These are phyloP conservation scores for Blastobotrys malaysiensis DNA, from an alignment of 1,139 yeast species.

Conservation along the genomic window DNA sequence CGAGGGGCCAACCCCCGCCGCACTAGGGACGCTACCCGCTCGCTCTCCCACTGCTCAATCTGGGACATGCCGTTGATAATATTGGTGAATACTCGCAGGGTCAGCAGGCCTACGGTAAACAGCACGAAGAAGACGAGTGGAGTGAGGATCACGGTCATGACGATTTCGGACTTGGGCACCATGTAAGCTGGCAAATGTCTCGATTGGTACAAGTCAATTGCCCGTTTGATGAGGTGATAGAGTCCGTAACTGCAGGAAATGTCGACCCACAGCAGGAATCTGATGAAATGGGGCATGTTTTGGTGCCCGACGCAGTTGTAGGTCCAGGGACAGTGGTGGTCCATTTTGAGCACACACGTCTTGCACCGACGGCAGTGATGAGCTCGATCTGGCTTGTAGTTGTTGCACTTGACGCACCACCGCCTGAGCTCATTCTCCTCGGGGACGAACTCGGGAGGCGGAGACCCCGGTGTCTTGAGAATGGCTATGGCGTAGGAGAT, in stretches of 20 bases:
- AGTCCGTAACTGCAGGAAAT: slow-evolving; percentile 49
- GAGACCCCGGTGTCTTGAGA: slow-evolving; percentile 51
- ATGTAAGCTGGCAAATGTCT: slow-evolving; percentile 58
- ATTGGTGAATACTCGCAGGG: slow-evolving; percentile 56
- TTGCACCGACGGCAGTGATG: slow-evolving; percentile 64
- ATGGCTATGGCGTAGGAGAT: slow-evolving; percentile 62
- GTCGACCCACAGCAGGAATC: slow-evolving; percentile 69
- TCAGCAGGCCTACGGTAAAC: slow-evolving; percentile 51
- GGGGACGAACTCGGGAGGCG: slow-evolving; percentile 42
- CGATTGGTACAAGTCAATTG: slow-evolving; percentile 44
- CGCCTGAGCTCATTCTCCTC: slow-evolving; percentile 45
- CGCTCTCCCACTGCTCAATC: slow-evolving; percentile 90
- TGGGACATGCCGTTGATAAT: slow-evolving; percentile 73
- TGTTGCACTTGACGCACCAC: slow-evolving; percentile 62
- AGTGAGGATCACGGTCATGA: slow-evolving; percentile 50
- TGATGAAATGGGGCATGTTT: slow-evolving; percentile 75
- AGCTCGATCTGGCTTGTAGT: slow-evolving; percentile 66
- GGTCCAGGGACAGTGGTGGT: slow-evolving; percentile 88
- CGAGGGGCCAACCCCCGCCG: slow-evolving; percentile 30
- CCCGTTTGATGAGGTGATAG: slow-evolving; percentile 41
- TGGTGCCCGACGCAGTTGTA: slow-evolving; percentile 74
- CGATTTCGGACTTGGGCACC: slow-evolving; percentile 48
- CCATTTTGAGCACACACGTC: slow-evolving; percentile 69
- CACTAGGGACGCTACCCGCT: slow-evolving; percentile 66
- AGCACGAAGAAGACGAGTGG: slow-evolving; percentile 57